These are phyloP conservation scores for Chalciporus pseudorubinellus DNA, from an alignment of 768 basidiomycete species.

Conservation along the genomic window DNA sequence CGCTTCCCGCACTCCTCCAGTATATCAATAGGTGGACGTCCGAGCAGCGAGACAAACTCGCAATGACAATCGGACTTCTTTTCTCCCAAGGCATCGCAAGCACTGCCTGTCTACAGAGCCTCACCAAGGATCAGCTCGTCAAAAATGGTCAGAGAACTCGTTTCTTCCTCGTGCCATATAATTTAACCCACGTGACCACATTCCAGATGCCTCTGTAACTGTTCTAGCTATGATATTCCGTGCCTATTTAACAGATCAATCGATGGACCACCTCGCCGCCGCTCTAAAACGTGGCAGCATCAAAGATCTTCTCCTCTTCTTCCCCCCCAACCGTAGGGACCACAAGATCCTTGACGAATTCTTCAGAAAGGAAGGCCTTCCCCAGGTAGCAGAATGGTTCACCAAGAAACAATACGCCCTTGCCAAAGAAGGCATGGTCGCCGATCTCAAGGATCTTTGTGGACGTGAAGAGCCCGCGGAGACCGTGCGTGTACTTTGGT, in stretches of 20 bases:
- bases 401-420: constrained; percentile 83
- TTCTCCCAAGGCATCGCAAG: constrained; percentile 81
- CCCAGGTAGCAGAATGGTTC: constrained; percentile 91
- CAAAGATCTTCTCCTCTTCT: constrained; percentile 83
- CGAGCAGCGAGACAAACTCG: constrained; percentile 78
- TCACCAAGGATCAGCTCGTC: constrained; percentile 92
- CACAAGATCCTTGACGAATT: constrained; percentile 75
- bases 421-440: constrained; percentile 74
- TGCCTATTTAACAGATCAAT: constrained; percentile 75
- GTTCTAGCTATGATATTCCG: constrained; percentile 80
- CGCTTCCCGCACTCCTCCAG: constrained; percentile 82
- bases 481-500: constrained; percentile 46
- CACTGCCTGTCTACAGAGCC: constrained; percentile 71
- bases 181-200: constrained; percentile 10
- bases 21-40: constrained; percentile 84
- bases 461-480: constrained; percentile 68
- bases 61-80: constrained; percentile 76
- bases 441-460: constrained; percentile 65
- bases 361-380: constrained; percentile 77
- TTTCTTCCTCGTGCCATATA: not conserved
- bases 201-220: constrained; percentile 69
- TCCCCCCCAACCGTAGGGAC: constrained; percentile 81
- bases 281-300: constrained; percentile 83
- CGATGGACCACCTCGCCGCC: constrained; percentile 85
- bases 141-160: constrained; percentile 70